These are phyloP conservation scores for Sclerotinia trifoliorum DNA, from an alignment of 2,329 filamentous ascomycete species.

Conservation along the genomic window DNA sequence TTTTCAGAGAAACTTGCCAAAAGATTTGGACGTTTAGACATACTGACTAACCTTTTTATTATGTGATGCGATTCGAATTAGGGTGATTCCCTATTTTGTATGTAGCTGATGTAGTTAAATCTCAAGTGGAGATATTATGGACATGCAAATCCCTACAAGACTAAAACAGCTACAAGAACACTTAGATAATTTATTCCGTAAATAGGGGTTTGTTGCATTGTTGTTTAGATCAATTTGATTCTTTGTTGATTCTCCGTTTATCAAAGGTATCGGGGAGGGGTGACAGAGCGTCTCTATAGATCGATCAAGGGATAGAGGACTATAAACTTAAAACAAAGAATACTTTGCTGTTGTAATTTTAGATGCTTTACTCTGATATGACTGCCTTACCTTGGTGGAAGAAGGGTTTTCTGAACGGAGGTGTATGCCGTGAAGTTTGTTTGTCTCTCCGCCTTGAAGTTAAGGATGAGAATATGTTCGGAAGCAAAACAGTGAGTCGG, in stretches of 20 bases:
- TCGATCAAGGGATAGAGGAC: too few relatives aligned
- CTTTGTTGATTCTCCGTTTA: background rate
- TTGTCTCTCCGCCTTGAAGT: too few relatives aligned
- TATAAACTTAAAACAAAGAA: background rate
- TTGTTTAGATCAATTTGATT: background rate
- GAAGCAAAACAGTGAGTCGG: too few relatives aligned
- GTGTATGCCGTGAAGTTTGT: too few relatives aligned
- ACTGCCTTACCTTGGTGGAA: too few relatives aligned
- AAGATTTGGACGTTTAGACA: background rate
- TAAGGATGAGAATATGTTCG: too few relatives aligned
- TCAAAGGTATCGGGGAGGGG: background rate
- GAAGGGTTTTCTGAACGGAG: too few relatives aligned
- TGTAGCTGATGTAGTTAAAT: background rate
- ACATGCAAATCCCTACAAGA: too few relatives aligned
- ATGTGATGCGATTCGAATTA: background rate
- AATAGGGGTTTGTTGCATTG: background rate
- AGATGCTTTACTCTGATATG: too few relatives aligned
- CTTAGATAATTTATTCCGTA: background rate
- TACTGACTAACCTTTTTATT: background rate
- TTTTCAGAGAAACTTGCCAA: background rate
- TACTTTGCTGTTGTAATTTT: too few relatives aligned
- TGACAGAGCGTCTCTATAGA: background rate
- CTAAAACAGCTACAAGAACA: background rate
- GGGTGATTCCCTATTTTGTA: background rate
- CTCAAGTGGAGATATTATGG: background rate